These are phyloP conservation scores for Cercospora canescens DNA, from an alignment of 2,329 filamentous ascomycete species.

Conservation along the genomic window DNA sequence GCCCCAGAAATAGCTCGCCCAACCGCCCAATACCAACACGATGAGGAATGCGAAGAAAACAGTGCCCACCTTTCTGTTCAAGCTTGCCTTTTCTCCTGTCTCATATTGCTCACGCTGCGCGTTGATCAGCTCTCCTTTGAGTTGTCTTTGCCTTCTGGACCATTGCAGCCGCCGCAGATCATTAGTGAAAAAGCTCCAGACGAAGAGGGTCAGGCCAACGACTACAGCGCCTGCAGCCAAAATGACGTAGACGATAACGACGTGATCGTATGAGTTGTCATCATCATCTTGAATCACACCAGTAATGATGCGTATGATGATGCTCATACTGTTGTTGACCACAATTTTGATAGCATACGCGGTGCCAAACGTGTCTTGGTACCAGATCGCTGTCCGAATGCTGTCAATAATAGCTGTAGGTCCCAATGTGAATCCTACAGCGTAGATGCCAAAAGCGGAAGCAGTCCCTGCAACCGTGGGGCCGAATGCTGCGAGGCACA, in stretches of 20 bases:
- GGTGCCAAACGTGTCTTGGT: constrained; percentile 60
- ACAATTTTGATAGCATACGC: constrained; percentile 62
- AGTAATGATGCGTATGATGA: constrained; percentile 59
- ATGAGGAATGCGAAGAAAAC: constrained; percentile 48
- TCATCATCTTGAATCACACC: constrained; percentile 61
- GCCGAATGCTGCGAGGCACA: constrained; percentile 57
- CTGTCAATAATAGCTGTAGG: constrained; percentile 62
- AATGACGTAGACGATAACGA: constrained; percentile 58
- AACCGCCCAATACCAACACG: constrained; percentile 53
- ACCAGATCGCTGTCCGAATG: constrained; percentile 61
- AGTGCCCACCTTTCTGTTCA: constrained; percentile 40
- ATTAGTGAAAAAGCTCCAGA: constrained; percentile 41
- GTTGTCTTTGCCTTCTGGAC: constrained; percentile 56
- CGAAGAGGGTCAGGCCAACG: constrained; percentile 45
- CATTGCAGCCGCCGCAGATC: constrained; percentile 57
- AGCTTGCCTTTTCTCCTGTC: constrained; percentile 32
- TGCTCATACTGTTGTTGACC: constrained; percentile 64
- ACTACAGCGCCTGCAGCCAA: constrained; percentile 53
- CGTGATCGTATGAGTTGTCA: constrained; percentile 56
- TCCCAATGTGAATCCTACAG: constrained; percentile 56
- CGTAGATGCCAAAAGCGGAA: constrained; percentile 61
- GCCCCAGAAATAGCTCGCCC: constrained; percentile 62
- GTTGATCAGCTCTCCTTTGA: constrained; percentile 47
- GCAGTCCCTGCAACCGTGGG: constrained; percentile 53
- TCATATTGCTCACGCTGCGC: constrained; percentile 46